Evolutionary conservation across 768 basidiomycete species (phyloP).

Genomic region (Leucosporidium yakuticum): DNA sequence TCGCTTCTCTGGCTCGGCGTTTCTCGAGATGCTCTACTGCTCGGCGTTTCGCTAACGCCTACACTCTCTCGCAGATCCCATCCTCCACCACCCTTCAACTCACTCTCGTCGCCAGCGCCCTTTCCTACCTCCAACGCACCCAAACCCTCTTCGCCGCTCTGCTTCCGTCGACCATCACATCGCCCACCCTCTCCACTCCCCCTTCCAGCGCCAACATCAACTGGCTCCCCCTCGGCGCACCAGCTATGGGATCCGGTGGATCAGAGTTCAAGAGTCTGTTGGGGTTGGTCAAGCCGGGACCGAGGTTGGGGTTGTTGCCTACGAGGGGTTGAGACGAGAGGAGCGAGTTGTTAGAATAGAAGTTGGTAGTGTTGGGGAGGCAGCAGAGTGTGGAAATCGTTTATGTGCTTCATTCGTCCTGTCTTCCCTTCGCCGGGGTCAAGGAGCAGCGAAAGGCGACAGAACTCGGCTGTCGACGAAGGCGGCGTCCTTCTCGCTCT

Average conservation of each 20-base stretch:
- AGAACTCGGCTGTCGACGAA: constrained; percentile 78
- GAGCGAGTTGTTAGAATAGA: no score
- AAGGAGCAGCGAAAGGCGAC: no score
- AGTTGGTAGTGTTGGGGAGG: neutral
- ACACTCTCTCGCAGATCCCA: no score
- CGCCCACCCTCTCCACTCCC: neutral
- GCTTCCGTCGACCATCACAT: constrained; percentile 2
- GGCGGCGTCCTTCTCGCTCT: constrained; percentile 72
- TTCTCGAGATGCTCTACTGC: neutral
- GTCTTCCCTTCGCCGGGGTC: no score
- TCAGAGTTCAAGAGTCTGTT: neutral
- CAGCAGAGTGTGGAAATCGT: neutral
- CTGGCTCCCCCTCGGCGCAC: neutral
- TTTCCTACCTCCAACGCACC: constrained; percentile 17
- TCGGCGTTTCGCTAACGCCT: neutral
- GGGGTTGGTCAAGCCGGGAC: constrained; percentile 14
- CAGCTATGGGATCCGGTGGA: neutral
- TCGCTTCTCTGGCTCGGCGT: neutral
- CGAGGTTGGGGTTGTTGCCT: constrained; percentile 18
- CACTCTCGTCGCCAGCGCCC: neutral
- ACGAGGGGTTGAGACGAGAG: neutral
- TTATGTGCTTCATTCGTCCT: neutral
- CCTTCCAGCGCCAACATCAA: neutral
- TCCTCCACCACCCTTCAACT: neutral
- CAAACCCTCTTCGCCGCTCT: constrained; percentile 21